Evolutionary conservation across 768 basidiomycete species (phyloP).

Genomic region (Agaricus subrufescens): DNA sequence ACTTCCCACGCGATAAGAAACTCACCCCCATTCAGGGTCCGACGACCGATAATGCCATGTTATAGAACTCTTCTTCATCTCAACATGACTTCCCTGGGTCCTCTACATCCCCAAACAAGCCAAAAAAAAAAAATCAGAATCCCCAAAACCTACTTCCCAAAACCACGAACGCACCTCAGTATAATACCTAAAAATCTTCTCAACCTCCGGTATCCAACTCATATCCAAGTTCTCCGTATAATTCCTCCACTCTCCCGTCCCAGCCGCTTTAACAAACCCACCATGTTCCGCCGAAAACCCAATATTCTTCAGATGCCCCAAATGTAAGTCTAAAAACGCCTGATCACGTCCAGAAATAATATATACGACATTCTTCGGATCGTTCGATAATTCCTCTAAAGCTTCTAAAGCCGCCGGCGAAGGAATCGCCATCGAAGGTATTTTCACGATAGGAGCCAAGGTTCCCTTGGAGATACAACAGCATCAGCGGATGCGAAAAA

Average conservation of each 20-base stretch:
- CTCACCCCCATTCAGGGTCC: slow-evolving; percentile 95
- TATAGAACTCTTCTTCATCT: slow-evolving; percentile 95
- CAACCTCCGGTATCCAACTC: slow-evolving; percentile 95
- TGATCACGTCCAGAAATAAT: slow-evolving; percentile 97
- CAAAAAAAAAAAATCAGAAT: background rate
- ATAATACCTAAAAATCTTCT: slow-evolving; percentile 94
- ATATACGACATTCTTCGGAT: slow-evolving; percentile 90
- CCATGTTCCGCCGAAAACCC: slow-evolving; percentile 98
- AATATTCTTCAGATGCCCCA: slow-evolving; percentile 76
- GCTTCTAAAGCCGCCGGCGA: slow-evolving; percentile 69
- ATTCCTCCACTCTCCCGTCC: slow-evolving; percentile 67
- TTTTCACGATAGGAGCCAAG: slow-evolving; percentile 94
- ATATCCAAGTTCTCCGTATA: slow-evolving; percentile 93
- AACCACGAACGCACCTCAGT: slow-evolving; percentile 60
- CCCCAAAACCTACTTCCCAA: background rate
- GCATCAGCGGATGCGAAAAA: background rate
- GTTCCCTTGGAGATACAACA: slow-evolving; percentile 59
- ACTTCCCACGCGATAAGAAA: slow-evolving; percentile 13
- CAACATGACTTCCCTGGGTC: slow-evolving; percentile 94
- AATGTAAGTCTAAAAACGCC: slow-evolving; percentile 85
- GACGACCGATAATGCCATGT: slow-evolving; percentile 95
- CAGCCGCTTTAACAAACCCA: slow-evolving; percentile 80
- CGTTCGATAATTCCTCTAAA: slow-evolving; percentile 64
- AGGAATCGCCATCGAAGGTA: slow-evolving; percentile 82
- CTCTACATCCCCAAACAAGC: slow-evolving; percentile 35